phyloP scores from a whole-genome alignment of 1,284 basidiomycete species.

The Cutaneotrichosporon sp. region DNA sequence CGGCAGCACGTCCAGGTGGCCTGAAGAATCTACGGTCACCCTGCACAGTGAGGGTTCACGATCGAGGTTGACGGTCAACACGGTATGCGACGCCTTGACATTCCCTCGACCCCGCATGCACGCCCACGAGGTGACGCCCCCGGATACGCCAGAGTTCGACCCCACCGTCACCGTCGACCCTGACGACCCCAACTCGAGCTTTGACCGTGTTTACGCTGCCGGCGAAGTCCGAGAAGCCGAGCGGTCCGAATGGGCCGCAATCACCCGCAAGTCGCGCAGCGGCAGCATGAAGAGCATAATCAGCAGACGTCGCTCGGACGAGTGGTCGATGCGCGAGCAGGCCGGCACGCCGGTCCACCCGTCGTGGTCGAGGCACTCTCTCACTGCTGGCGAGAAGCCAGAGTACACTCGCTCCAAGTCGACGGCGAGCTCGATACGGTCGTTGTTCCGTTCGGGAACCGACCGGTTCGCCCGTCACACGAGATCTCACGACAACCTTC shows the following conservation, averaged over 20 bases:
- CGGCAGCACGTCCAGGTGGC: constrained; percentile 15
- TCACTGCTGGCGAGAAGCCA: constrained; percentile 8
- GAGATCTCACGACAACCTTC: constrained; percentile 11
- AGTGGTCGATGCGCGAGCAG: not conserved
- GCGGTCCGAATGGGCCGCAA: constrained; percentile 25
- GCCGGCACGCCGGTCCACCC: constrained; percentile 9
- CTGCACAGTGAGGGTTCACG: constrained; percentile 25
- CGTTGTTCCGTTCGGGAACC: constrained; percentile 11
- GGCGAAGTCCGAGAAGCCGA: constrained; percentile 22
- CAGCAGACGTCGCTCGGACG: constrained; percentile 4
- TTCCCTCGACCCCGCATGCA: constrained; percentile 42
- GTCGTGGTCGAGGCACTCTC: constrained; percentile 1
- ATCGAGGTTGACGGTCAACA: constrained; percentile 23
- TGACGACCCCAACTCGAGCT: constrained; percentile 10
- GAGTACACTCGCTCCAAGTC: constrained; percentile 11
- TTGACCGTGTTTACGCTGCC: constrained; percentile 12
- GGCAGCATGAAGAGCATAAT: constrained; percentile 1
- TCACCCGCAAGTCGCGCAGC: not conserved
- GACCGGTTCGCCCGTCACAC: constrained; percentile 3
- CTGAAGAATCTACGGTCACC: constrained; percentile 26
- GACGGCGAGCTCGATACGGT: constrained; percentile 16
- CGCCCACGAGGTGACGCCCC: constrained; percentile 45
- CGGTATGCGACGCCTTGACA: constrained; percentile 45
- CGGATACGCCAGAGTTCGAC: constrained; percentile 29
- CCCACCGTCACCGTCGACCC: constrained; percentile 7